These are phyloP conservation scores for Pichia pseudocactophila DNA, from an alignment of 805 yeast genomes.

Conservation along the genomic window DNA sequence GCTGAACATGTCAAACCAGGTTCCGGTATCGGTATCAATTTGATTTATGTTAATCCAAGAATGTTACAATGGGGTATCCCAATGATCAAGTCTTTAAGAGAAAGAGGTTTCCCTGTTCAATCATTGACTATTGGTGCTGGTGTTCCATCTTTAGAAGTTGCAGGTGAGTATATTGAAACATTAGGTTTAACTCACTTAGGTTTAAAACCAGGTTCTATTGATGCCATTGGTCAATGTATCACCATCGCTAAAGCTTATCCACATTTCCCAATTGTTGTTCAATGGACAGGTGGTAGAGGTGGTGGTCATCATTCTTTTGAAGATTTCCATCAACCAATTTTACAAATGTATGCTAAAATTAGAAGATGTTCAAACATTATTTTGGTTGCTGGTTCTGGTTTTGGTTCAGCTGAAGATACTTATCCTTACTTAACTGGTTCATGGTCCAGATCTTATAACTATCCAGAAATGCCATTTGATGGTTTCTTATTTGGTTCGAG, in stretches of 20 bases:
- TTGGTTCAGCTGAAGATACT: conserved; percentile 94
- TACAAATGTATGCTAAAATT: conserved; percentile 91
- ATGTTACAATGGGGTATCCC: conserved; percentile 99
- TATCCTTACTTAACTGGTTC: conserved; percentile 96
- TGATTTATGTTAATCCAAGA: conserved; percentile 93
- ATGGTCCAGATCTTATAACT: conserved; percentile 82
- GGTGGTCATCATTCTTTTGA: conserved; percentile 99
- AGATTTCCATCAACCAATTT: conserved; percentile 96
- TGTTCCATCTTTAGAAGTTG: conserved; percentile 96
- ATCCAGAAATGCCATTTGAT: conserved; percentile 98
- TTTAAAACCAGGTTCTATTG: conserved; percentile 96
- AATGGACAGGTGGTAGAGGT: conserved; percentile 99
- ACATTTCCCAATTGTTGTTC: conserved; percentile 89
- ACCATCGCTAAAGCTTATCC: conserved; percentile 95
- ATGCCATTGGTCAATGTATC: conserved; percentile 79
- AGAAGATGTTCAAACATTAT: conserved; percentile 87
- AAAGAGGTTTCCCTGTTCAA: conserved; percentile 90
- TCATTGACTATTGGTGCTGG: conserved; percentile 98
- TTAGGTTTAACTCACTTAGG: conserved; percentile 91
- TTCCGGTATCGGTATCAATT: conserved; percentile 81
- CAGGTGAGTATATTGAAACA: conserved; percentile 88
- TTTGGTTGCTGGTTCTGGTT: conserved; percentile 95
- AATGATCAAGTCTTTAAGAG: conserved; percentile 78
- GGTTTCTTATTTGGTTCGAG: conserved; percentile 95
- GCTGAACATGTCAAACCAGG: conserved; percentile 70